Percentiles rank a stretch among this genome's conserved stretches.
Conservation (phyloP, 805 yeast genomes). For the Yamadazyma sp. region DNA sequence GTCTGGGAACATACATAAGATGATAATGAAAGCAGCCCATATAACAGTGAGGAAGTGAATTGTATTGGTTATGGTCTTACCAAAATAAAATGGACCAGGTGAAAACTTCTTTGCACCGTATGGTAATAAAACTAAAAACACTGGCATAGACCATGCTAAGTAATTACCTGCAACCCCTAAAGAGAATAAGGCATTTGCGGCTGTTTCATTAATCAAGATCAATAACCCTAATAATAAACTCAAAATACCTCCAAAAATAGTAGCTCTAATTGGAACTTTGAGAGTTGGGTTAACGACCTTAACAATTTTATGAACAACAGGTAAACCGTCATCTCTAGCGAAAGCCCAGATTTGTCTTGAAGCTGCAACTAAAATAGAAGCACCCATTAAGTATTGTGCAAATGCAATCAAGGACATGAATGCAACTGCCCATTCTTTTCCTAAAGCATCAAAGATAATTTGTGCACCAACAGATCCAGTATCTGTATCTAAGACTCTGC, state of each 20-base stretch:
- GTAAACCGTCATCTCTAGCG: slow-evolving; percentile 74
- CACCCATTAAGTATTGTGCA: slow-evolving; percentile 67
- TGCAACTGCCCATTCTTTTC: slow-evolving; percentile 62
- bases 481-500: slow-evolving; percentile 37
- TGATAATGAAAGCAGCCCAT: slow-evolving; percentile 52
- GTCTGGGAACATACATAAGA: slow-evolving; percentile 63
- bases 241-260: slow-evolving; percentile 49
- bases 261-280: slow-evolving; percentile 66
- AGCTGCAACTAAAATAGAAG: slow-evolving; percentile 57
- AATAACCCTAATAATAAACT: slow-evolving; percentile 54
- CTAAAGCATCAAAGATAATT: slow-evolving; percentile 58
- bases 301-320: slow-evolving; percentile 50
- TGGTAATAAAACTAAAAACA: slow-evolving; percentile 51
- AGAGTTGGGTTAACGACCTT: slow-evolving; percentile 54
- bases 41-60: slow-evolving; percentile 44
- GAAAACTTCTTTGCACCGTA: slow-evolving; percentile 47
- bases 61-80: slow-evolving; percentile 42
- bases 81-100: slow-evolving; percentile 69
- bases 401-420: slow-evolving; percentile 55
- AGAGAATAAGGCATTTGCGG: slow-evolving; percentile 68
- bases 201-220: slow-evolving; percentile 55
- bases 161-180: slow-evolving; percentile 61
- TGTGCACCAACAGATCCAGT: slow-evolving; percentile 68
- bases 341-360: slow-evolving; percentile 75
- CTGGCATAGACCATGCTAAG: slow-evolving; percentile 61